Evolutionary conservation across 768 basidiomycete species (phyloP).

Genomic region (Hericium rajendrae): DNA sequence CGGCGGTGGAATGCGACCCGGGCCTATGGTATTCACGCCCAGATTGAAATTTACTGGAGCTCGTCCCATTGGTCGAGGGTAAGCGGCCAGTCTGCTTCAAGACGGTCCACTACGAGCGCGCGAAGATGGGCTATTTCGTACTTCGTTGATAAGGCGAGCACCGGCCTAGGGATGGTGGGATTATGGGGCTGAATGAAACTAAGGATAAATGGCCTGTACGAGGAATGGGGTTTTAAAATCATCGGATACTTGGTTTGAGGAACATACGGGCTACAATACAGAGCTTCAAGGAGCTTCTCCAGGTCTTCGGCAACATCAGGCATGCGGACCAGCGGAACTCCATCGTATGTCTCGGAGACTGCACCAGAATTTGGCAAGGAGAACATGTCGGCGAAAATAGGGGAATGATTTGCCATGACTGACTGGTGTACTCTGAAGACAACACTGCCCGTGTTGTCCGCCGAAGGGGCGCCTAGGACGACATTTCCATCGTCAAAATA

Average conservation of each 20-base stretch:
- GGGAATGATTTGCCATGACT: not conserved
- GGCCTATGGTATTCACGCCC: too few relatives aligned
- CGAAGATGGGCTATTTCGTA: constrained; percentile 15
- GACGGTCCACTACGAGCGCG: constrained; percentile 15
- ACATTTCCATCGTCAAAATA: not conserved
- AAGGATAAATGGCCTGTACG: too few relatives aligned
- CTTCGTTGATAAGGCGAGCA: not conserved
- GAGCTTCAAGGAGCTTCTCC: not conserved
- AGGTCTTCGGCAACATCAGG: not conserved
- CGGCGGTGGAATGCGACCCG: not conserved
- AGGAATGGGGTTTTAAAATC: not conserved
- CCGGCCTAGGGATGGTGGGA: not conserved
- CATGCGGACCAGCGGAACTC: not conserved
- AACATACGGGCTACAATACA: not conserved
- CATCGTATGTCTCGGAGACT: not conserved
- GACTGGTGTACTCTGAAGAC: not conserved
- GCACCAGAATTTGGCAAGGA: not conserved
- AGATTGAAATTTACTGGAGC: not conserved
- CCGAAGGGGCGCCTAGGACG: not conserved
- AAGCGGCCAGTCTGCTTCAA: constrained; percentile 19
- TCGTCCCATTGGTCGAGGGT: constrained; percentile 23
- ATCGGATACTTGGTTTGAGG: not conserved
- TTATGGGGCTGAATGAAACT: not conserved
- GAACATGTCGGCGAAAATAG: not conserved
- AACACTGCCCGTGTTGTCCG: not conserved